Base-by-base conservation (phyloP, 2,329 filamentous ascomycete genomes). In the Apiospora marii region DNA sequence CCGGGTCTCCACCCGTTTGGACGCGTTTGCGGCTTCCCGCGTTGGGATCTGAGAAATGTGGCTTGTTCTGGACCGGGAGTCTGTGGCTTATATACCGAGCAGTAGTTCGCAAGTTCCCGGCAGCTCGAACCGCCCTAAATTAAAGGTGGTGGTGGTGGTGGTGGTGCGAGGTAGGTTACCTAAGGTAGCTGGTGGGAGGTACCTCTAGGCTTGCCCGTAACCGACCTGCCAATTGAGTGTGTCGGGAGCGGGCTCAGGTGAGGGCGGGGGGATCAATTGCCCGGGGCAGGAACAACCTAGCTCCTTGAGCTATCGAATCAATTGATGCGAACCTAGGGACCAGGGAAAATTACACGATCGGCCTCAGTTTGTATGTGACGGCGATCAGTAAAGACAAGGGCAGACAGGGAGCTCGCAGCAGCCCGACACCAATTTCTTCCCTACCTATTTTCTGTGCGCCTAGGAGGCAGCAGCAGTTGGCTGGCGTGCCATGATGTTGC, bases 401-500 rank as follows among this genome's bases (percentile, higher is more conserved):
- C 37, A 14, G 34, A 22, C 34, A 64, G 34, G 58, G 70, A 71
- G 70, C 70, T 64, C 48, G 51, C 69, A 44, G 43, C 53, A 37
- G 53, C 58, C 58, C 58, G 41, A 41, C 58, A 41, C 14, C 58
- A 37, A 64, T 41, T 22, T 34, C 22, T 10, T 12, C n/a, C 49
- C 51, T 12, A 30, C 10, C 10, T 8, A 51, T 14, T 13, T 27
- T 67, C 48, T 49, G 37, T 67, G 24, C 58, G 70, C 70, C 53
- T 24, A 61, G 7, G 69, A 41, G 30, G 67, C 67, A 44, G 44
- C 51, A 43, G 44, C 51, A 30, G 24, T 61, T 53, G 67, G 49
- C 70, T 70, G 73, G 64, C 27, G 76, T 78, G 76, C 72, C 73
- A 79, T 77, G 74, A 80, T 81, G 79, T 72, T 81, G 75, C 80